Percentiles rank a stretch among this genome's conserved stretches.
Evolutionary conservation across 805 yeast genomes (phyloP).

Genomic region (Hanseniaspora vineae): DNA sequence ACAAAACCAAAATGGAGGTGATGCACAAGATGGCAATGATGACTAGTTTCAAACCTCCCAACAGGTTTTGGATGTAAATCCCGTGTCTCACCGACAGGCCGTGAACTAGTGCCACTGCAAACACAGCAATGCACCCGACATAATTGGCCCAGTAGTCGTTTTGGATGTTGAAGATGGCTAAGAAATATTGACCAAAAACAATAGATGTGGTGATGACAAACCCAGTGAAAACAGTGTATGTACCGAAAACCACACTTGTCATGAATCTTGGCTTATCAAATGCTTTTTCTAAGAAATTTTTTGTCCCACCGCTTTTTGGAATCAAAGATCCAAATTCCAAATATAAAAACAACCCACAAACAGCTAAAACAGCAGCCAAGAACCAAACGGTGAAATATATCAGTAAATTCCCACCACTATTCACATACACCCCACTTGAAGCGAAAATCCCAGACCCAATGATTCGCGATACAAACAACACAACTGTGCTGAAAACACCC

Average conservation of each 20-base stretch:
- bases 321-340: conserved; percentile 59
- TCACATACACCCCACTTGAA: conserved; percentile 51
- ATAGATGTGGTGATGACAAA: conserved; percentile 41
- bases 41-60: conserved; percentile 49
- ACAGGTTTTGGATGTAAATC: conserved; percentile 42
- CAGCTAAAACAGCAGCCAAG: conserved; percentile 46
- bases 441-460: conserved; percentile 74
- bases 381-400: conserved; percentile 53
- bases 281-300: conserved; percentile 56
- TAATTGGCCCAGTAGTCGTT: conserved; percentile 27
- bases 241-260: conserved; percentile 36
- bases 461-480: conserved; percentile 54
- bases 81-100: conserved; percentile 50
- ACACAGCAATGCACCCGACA: conserved; percentile 30
- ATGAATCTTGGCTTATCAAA: conserved; percentile 48
- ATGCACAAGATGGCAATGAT: conserved; percentile 40
- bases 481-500: conserved; percentile 53
- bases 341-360: conserved; percentile 53
- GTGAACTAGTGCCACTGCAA: conserved; percentile 31
- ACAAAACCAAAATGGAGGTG: conserved; percentile 44
- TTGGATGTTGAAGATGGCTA: conserved; percentile 10
- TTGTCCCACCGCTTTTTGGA: conserved; percentile 67
- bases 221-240: conserved; percentile 41
- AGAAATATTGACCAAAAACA: conserved; percentile 47
- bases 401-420: conserved; percentile 54